A percentile compares a stretch with the other conserved stretches of the same genome.
Evolutionary conservation across 2,329 filamentous ascomycete species (phyloP).

Genomic region (Chaetoscypha palmicola): DNA sequence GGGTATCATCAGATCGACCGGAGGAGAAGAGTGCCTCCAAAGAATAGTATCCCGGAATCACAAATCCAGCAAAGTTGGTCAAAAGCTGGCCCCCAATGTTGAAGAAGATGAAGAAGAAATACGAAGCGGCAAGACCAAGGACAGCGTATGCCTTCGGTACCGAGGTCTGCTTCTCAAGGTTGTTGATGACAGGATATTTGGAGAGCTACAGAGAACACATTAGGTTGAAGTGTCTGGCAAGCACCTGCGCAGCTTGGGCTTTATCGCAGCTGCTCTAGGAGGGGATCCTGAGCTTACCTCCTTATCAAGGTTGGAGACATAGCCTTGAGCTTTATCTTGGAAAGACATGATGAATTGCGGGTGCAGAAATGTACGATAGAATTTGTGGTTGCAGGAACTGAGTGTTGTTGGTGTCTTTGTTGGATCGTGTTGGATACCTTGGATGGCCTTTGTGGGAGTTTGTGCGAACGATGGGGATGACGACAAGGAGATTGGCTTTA

Average conservation of each 20-base stretch:
- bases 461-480: constrained; percentile 2
- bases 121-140: constrained; percentile 68
- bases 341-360: constrained; percentile 64
- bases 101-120: constrained; percentile 89
- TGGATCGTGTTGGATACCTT: neutral
- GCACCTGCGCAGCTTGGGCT: neutral
- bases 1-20: constrained; percentile 70
- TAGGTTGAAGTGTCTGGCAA: too few species aligned
- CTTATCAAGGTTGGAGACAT: constrained; percentile 73
- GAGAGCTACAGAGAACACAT: constrained; percentile 51
- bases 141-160: constrained; percentile 81
- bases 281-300: constrained; percentile 47
- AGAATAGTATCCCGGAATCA: constrained; percentile 80
- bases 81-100: constrained; percentile 85
- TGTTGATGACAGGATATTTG: constrained; percentile 77
- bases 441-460: neutral
- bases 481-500: constrained; percentile 7
- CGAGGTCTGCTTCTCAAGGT: constrained; percentile 76
- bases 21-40: constrained; percentile 67
- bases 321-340: constrained; percentile 70
- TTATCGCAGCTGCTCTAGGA: constrained; percentile 2
- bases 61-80: constrained; percentile 79
- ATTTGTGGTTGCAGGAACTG: constrained; percentile 1
- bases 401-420: neutral
- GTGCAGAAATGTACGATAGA: too few species aligned